Conservation (phyloP, 306 rosid genomes). For the Ceratonia siliqua region DNA sequence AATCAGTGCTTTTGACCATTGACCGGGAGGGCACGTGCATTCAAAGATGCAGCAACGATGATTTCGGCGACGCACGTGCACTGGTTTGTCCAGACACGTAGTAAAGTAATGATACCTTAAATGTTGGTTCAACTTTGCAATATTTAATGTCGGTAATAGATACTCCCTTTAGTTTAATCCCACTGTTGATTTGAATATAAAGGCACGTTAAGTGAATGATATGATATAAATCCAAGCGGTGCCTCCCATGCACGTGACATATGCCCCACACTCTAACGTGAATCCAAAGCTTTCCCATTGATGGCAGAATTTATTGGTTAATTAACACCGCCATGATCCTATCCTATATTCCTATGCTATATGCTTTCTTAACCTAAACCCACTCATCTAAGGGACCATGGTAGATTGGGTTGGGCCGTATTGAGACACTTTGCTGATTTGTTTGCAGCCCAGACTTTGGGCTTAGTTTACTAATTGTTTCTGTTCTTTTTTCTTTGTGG, state of each 20-base stretch:
- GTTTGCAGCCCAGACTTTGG: background rate
- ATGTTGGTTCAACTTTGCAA: conserved; percentile 36
- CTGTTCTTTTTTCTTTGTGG: no score
- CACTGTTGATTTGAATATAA: conserved; percentile 20
- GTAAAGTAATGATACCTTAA: conserved; percentile 61
- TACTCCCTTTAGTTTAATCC: conserved; percentile 17
- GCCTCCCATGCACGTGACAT: conserved; percentile 47
- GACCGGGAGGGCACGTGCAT: conserved; percentile 81
- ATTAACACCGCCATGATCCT: background rate
- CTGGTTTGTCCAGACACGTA: conserved; percentile 52
- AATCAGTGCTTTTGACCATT: conserved; percentile 73
- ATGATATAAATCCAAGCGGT: conserved; percentile 35
- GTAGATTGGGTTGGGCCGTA: no score
- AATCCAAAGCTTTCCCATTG: conserved; percentile 10
- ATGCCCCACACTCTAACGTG: conserved; percentile 12
- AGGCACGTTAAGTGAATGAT: conserved; percentile 36
- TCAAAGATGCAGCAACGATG: conserved; percentile 53
- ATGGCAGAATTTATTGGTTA: no score
- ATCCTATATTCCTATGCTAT: no score
- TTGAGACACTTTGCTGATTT: no score
- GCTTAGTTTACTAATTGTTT: no score
- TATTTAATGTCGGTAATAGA: background rate
- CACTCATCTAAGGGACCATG: no score
- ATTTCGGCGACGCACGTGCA: conserved; percentile 86
- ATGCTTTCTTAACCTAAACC: no score